Conservation (phyloP, 2,329 filamentous ascomycete genomes). For the Cylindrodendrum hubeiense region DNA sequence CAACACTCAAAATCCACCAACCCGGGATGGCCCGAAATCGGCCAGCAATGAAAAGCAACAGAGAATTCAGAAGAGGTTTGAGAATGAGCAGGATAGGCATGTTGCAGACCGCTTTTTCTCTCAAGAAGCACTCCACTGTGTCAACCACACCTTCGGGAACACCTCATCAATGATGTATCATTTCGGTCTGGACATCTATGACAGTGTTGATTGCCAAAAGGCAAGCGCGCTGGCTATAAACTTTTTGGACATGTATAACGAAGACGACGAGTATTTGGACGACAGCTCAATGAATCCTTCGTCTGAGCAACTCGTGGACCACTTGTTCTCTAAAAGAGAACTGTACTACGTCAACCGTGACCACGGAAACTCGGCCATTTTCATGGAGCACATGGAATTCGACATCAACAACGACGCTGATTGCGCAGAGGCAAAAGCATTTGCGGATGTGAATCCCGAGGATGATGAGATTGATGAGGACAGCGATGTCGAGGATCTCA, state of each 20-base stretch:
- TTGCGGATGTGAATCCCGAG: not conserved
- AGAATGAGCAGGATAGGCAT: not conserved
- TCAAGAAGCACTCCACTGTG: not conserved
- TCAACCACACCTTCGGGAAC: not conserved
- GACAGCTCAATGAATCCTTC: not conserved
- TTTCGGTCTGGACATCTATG: not conserved
- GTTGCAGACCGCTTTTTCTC: not conserved
- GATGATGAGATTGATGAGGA: not conserved
- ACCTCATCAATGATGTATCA: not conserved
- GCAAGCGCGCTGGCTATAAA: too few relatives aligned
- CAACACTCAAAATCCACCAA: too few relatives aligned
- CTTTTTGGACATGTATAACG: not conserved
- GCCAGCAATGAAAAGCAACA: not conserved
- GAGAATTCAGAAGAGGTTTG: not conserved
- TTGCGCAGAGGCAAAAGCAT: not conserved
- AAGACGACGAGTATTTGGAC: not conserved
- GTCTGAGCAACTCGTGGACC: not conserved
- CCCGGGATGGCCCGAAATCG: too few relatives aligned
- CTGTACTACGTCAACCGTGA: not conserved
- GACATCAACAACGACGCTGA: not conserved
- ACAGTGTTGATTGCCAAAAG: not conserved
- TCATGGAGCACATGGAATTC: not conserved
- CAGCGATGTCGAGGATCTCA: too few relatives aligned
- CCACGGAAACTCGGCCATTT: not conserved
- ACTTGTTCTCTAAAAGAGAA: not conserved